Base-by-base conservation (phyloP, 371 early-diverging fungal genomes). In the Mucor indicus region DNA sequence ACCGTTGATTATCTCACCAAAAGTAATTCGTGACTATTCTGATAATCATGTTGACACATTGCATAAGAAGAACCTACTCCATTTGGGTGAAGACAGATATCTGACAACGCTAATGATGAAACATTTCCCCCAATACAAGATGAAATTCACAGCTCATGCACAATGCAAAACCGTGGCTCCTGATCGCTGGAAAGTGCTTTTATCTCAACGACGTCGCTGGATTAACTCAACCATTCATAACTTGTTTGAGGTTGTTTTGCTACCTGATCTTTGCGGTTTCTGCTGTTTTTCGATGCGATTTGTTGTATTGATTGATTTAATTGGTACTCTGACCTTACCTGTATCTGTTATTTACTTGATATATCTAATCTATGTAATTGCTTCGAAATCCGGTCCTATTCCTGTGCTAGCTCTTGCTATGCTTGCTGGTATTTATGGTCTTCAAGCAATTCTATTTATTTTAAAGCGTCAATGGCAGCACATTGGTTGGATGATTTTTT, bases 151-250 rank as follows among this genome's bases (percentile, higher is more conserved):
- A 3, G 84, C 96, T 1, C 88, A 92, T 49, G 99, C 99, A 6
- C 84, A 89, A 58, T 98, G 99, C 64, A 81, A 82, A 64, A 99
- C 99, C n/a, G 86, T 87, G 35, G 99, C 94, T 12, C 99, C 99
- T 4, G 98, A 97, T 55, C 80, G 84, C 51, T 99, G 96, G 85
- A 71, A 79, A 29, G 84, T 99, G 24, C 75, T 99, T 48, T 74
- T 99, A 29, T 98, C 79, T 2, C 85, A 87, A 69, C 71, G 85
- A 31, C 86, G 92, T 57, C 83, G 99, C 27, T 98, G 99, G 99
- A 99, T 99, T 64, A 99, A 99, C 72, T 96, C 97, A 2, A 99
- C 99, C 0, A 90, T 98, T 32, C 95, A 95, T 69, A 99, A 99
- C 66, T 62, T 98, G 50, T 85, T 96, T 73, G 98, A 96, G 69